These are phyloP conservation scores for Musa beccarii DNA, from an alignment of 176 grass and related monocot genomes.

Conservation along the genomic window DNA sequence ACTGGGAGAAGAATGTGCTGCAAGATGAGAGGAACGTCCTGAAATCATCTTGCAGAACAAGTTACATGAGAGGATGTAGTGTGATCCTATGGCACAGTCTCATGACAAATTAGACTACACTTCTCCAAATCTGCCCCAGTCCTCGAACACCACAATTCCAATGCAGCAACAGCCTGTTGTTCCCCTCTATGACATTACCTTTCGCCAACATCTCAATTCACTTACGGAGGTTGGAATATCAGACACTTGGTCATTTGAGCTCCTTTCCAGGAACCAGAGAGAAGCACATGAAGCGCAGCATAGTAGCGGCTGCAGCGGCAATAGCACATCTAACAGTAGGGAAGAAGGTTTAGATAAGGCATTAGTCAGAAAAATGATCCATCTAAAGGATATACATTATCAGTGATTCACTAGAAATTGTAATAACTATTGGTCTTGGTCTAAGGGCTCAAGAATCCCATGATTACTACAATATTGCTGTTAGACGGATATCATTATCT, in stretches of 20 bases:
- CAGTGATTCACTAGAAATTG: too few relatives aligned
- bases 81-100: background rate
- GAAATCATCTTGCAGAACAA: background rate
- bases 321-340: background rate
- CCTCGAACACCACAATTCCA: background rate
- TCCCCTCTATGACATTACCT: background rate
- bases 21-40: constrained; percentile 18
- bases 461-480: too few relatives aligned
- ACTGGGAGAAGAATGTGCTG: constrained; percentile 17
- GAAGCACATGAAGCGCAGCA: background rate
- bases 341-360: background rate
- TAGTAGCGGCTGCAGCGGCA: background rate
- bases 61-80: constrained; percentile 4
- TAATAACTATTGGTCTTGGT: too few relatives aligned
- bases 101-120: background rate
- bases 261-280: background rate
- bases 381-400: too few relatives aligned
- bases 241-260: constrained; percentile 8
- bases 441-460: too few relatives aligned
- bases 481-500: too few relatives aligned
- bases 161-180: constrained; percentile 1
- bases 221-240: background rate
- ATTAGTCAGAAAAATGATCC: too few relatives aligned
- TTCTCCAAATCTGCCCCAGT: background rate
- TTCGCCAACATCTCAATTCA: constrained; percentile 14